Evolutionary conservation across 192 early-diverging fungal species (phyloP).

Genomic region (Helicostylum pulchrum): DNA sequence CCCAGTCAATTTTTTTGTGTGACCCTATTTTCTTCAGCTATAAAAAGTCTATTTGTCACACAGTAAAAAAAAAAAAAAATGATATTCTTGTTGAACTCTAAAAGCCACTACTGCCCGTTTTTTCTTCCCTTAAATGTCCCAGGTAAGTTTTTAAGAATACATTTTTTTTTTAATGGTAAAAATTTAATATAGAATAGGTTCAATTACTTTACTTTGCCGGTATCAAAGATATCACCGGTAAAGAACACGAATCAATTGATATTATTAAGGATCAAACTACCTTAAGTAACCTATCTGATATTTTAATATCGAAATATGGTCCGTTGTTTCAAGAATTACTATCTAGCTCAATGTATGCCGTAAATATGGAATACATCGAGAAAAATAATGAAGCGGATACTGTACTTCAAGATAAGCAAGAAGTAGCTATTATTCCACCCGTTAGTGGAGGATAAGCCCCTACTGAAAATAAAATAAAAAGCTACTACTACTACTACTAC

Average conservation of each 20-base stretch:
- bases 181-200: slow-evolving; percentile 32
- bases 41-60: no score
- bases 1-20: no score
- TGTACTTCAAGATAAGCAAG: slow-evolving; percentile 50
- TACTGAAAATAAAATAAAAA: neutral
- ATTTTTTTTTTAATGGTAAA: no score
- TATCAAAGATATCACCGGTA: slow-evolving; percentile 47
- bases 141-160: no score
- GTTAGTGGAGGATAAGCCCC: slow-evolving; percentile 56
- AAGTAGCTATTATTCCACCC: slow-evolving; percentile 64
- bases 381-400: slow-evolving; percentile 36
- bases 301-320: slow-evolving; percentile 18
- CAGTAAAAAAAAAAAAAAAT: no score
- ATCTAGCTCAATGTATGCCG: slow-evolving; percentile 49
- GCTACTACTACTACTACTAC: no score
- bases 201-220: slow-evolving; percentile 62
- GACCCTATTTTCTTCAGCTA: no score
- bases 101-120: no score
- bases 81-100: no score
- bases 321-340: slow-evolving; percentile 36
- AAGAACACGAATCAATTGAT: slow-evolving; percentile 41
- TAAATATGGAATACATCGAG: slow-evolving; percentile 65
- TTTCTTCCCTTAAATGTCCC: no score
- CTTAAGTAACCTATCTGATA: neutral
- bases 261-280: slow-evolving; percentile 26